These are phyloP conservation scores for Lojkania enalia DNA, from an alignment of 2,329 filamentous ascomycete genomes.

Conservation along the genomic window DNA sequence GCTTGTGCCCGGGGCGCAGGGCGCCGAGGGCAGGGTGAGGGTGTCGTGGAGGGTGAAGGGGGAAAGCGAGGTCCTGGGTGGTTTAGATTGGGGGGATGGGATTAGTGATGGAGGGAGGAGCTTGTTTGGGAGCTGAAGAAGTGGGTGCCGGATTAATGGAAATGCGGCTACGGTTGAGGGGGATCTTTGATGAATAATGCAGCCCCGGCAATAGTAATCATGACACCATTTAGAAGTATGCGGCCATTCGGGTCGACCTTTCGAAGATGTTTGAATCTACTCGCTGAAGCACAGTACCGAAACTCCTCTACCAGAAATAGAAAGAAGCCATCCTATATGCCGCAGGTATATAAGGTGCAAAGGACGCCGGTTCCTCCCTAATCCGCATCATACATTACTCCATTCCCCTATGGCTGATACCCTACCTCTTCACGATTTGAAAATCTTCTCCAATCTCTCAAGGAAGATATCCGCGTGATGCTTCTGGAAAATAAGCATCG, in stretches of 20 bases:
- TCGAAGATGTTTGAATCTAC: background rate
- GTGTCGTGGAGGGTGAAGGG: conserved; percentile 35
- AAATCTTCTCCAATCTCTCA: conserved; percentile 75
- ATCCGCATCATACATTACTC: background rate
- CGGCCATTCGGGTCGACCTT: too few relatives aligned
- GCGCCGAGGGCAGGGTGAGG: conserved; percentile 16
- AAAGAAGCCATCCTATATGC: background rate
- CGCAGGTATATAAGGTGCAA: background rate
- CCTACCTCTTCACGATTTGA: conserved; percentile 45
- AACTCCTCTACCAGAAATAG: background rate
- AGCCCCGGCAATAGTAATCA: too few relatives aligned
- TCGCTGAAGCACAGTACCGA: background rate
- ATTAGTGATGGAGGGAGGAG: conserved; percentile 16
- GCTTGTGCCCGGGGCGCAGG: conserved; percentile 21
- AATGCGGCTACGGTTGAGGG: too few relatives aligned
- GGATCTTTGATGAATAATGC: too few relatives aligned
- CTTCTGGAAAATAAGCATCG: conserved; percentile 92
- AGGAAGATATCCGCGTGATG: conserved; percentile 85
- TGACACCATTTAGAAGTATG: too few relatives aligned
- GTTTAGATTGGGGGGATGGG: conserved; percentile 8
- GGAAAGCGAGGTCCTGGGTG: conserved; percentile 15
- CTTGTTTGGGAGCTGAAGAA: conserved; percentile 19
- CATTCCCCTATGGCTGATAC: background rate
- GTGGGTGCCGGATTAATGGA: too few relatives aligned
- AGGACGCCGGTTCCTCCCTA: background rate